Evolutionary conservation across 2,329 filamentous ascomycete genomes (phyloP).

Genomic region (Elsinoe perseae): DNA sequence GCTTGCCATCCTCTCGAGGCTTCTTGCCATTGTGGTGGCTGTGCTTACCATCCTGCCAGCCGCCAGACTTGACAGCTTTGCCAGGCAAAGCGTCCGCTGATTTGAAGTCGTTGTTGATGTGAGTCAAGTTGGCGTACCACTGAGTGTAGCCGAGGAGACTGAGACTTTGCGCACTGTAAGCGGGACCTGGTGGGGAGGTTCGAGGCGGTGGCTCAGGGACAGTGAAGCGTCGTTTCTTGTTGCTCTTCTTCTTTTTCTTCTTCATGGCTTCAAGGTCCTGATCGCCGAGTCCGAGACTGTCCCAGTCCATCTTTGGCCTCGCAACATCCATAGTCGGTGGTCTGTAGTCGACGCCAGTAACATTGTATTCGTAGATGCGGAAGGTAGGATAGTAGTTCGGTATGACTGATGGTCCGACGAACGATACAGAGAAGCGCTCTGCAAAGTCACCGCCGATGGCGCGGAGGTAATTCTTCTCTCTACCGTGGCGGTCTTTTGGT

Average conservation of each 20-base stretch:
- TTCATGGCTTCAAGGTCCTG: constrained; percentile 21
- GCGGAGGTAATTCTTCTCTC: constrained; percentile 47
- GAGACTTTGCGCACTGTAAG: constrained; percentile 77
- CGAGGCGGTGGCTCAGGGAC: constrained; percentile 65
- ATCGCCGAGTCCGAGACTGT: neutral
- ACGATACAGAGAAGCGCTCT: constrained; percentile 73
- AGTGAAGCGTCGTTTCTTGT: constrained; percentile 46
- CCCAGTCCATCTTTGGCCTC: constrained; percentile 5
- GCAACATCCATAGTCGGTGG: constrained; percentile 29
- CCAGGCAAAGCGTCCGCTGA: constrained; percentile 1
- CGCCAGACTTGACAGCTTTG: constrained; percentile 25
- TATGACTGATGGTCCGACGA: constrained; percentile 74
- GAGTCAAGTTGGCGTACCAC: constrained; percentile 89
- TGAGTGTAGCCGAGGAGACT: constrained; percentile 76
- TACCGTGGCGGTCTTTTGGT: constrained; percentile 45
- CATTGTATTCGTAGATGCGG: constrained; percentile 92
- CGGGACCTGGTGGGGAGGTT: constrained; percentile 70
- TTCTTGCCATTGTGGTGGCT: constrained; percentile 46
- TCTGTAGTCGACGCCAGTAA: constrained; percentile 57
- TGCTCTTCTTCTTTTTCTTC: constrained; percentile 37
- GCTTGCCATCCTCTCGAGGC: constrained; percentile 40
- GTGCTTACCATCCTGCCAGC: constrained; percentile 60
- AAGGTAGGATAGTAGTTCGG: constrained; percentile 77
- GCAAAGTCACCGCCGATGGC: constrained; percentile 72
- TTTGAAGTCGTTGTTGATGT: constrained; percentile 67